Base-by-base conservation (phyloP, 2,329 filamentous ascomycete species). In the Aspergillus hiratsukae region DNA sequence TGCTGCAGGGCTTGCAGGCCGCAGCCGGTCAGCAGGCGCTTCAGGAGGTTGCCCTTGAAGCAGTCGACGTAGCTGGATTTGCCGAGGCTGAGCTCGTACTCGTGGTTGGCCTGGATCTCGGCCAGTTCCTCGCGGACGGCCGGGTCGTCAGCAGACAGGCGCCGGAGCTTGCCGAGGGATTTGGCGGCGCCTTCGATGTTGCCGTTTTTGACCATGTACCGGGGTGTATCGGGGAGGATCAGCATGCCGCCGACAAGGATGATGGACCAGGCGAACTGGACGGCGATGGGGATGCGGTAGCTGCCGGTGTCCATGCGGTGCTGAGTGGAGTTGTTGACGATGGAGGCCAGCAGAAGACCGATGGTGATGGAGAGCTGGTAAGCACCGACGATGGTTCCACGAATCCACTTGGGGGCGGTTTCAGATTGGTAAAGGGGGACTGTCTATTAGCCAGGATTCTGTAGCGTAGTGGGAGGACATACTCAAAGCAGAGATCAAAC, bases 81-180 rank as follows among this genome's bases (percentile, higher is more conserved):
- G 50, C 74, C 75, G 4, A 75, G 56, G 35, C 66, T 64, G 64
- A 87, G 80, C 80, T 96, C 91, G 72, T 91, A 91, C 75, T 90
- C 88, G 74, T 93, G 85, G 79, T 94, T 95, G 76, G 90, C 91
- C 60, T 93, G 81, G 64, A 96, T 90, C 78, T 95, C 90, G 40
- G 87, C 81, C 48, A 94, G 82, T 76, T 96, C 91, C 60, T 84
- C 80, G 74, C 94, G 85, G 71, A 85, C 89, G 59, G 87, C 82
- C 19, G 87, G 90, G 54, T 88, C 83, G 54, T 77, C 71, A 51
- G 86, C 80, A 75, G 93, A 64, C 49, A 69, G 85, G 56, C 88
- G 88, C 67, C 90, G 88, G 28, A 95, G 83, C 58, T 80, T 81
- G 51, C 83, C 75, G 8, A 95, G 82, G 3, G 85, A 75, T 6